Evolutionary conservation across 1,284 basidiomycete species (phyloP).

Genomic region (Porogramme epimiltina): DNA sequence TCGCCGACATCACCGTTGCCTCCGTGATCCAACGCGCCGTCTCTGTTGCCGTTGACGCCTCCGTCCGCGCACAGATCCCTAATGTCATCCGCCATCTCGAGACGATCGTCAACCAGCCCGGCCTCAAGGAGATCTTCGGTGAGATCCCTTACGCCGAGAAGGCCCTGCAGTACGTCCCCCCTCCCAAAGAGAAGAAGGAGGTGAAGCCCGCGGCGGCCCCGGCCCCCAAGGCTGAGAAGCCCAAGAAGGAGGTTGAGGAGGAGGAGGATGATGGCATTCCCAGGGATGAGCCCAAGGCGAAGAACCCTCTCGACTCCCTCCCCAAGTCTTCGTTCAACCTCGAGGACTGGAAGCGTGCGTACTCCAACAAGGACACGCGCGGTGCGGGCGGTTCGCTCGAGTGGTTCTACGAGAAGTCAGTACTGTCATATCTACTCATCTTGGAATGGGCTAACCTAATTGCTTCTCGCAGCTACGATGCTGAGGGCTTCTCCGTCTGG

Average conservation of each 20-base stretch:
- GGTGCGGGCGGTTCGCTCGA: conserved; percentile 73
- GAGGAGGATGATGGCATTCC: conserved; percentile 70
- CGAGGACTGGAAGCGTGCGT: conserved; percentile 97
- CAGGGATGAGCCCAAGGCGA: conserved; percentile 73
- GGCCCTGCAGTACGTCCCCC: conserved; percentile 71
- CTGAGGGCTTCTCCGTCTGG: conserved; percentile 91
- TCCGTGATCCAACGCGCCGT: conserved; percentile 54
- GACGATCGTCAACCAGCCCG: conserved; percentile 83
- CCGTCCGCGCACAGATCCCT: conserved; percentile 67
- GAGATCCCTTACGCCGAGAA: conserved; percentile 70
- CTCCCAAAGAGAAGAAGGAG: conserved; percentile 66
- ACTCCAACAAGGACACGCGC: conserved; percentile 96
- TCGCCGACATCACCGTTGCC: conserved; percentile 85
- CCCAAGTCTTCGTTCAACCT: conserved; percentile 94
- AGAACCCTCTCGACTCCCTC: conserved; percentile 93
- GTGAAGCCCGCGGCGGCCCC: conserved; percentile 49
- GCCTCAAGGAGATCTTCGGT: conserved; percentile 69
- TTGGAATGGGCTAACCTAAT: not conserved
- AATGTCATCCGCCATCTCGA: conserved; percentile 85
- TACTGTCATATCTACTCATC: conserved; percentile 3
- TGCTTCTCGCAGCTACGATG: conserved; percentile 82
- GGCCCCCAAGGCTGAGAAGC: conserved; percentile 52
- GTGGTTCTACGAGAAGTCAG: conserved; percentile 91
- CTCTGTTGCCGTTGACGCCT: conserved; percentile 60
- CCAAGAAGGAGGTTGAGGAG: conserved; percentile 62